phyloP scores from a whole-genome alignment of 73 alveolate genomes.

The Stentor roeselii region DNA sequence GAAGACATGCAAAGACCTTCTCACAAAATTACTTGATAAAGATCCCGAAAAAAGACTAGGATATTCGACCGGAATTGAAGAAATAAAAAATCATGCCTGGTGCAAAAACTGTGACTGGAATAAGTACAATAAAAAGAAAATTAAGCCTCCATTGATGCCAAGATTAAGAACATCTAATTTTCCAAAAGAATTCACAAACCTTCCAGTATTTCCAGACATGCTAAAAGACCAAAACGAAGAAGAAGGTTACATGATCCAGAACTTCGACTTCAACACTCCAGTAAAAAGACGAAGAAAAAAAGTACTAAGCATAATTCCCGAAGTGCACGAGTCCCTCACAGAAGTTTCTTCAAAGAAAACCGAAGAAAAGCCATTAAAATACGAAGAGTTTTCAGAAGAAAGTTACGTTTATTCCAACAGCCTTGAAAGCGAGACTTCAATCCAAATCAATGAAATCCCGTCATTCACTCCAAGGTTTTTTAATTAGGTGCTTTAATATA shows the following conservation, averaged over 20 bases:
- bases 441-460: conserved; percentile 1
- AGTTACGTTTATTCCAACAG: not conserved
- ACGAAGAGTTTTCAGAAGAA: not conserved
- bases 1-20: not conserved
- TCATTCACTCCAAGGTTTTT: not conserved
- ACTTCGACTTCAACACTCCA: not conserved
- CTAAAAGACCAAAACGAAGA: not conserved
- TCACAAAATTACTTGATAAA: conserved; percentile 2
- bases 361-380: not conserved
- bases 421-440: not conserved
- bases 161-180: not conserved
- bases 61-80: not conserved
- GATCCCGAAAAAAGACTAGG: conserved; percentile 29
- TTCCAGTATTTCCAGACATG: not conserved
- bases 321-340: not conserved
- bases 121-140: not conserved
- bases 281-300: not conserved
- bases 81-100: conserved; percentile 19
- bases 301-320: not conserved
- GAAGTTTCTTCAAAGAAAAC: not conserved
- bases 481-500: no score
- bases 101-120: not conserved
- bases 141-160: conserved; percentile 27
- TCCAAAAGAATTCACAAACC: not conserved
- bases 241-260: no score